Percentiles rank a stretch among this genome's conserved stretches.
phyloP scores from a whole-genome alignment of 257 asterid species.

The Solanum clarkiae region DNA sequence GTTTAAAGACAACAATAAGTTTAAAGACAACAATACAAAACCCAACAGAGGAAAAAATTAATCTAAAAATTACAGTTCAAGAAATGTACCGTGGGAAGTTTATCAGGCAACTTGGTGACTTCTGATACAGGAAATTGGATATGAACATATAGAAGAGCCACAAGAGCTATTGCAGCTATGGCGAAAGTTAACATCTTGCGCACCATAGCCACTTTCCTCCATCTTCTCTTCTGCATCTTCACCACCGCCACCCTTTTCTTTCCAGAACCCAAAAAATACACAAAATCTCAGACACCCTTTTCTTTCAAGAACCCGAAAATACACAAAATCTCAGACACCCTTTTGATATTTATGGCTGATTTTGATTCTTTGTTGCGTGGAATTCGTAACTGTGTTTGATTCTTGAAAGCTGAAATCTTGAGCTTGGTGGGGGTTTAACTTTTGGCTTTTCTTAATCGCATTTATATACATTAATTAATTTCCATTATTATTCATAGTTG shows the following conservation, averaged over 20 bases:
- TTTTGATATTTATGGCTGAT: not conserved
- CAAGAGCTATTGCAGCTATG: constrained; percentile 34
- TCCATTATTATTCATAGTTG: not conserved
- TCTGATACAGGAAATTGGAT: constrained; percentile 18
- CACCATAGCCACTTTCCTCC: constrained; percentile 47
- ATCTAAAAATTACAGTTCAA: not conserved
- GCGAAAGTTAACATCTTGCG: constrained; percentile 55
- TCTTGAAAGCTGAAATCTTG: not conserved
- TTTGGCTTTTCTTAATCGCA: not conserved
- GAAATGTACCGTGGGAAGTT: constrained; percentile 30
- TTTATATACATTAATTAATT: not conserved
- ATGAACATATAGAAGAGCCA: constrained; percentile 47
- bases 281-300: not conserved
- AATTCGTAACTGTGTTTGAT: not conserved
- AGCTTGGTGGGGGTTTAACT: not conserved
- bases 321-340: not conserved
- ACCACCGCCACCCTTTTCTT: not conserved
- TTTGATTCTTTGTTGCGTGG: constrained; percentile 5
- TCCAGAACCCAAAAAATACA: not conserved
- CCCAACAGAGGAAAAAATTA: not conserved
- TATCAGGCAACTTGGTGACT: constrained; percentile 40
- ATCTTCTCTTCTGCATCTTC: constrained; percentile 45
- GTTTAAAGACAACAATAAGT: not conserved
- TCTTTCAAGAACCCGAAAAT: not conserved
- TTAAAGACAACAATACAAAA: not conserved